Evolutionary conservation across 768 basidiomycete genomes (phyloP), one percentile per base, ranked within the genome.

Genomic region (Tulasnella calospora): DNA sequence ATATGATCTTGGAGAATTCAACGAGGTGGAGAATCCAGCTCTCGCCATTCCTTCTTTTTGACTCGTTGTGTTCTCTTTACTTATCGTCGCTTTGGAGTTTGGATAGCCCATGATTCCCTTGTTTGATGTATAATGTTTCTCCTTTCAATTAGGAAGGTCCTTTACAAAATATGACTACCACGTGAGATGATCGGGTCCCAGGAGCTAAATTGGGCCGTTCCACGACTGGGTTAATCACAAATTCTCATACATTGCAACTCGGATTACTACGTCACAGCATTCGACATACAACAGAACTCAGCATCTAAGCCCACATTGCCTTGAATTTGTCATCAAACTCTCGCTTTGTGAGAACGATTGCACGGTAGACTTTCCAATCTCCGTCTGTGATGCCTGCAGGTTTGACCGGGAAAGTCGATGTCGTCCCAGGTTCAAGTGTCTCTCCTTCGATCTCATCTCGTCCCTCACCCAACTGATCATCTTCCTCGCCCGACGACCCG

Each of bases 271-370:
- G 10, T 51, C 47, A 51, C 47, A 23, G 1, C 47, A 51, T 51
- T 51, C 23, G 23, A n/a, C 47, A 51, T 2, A n/a, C 47, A 51
- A 51, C 19, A 2, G 2, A 51, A 51, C 21, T 51, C 47, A 0
- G 21, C 21, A 51, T 21, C 47, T 51, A 87, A 0, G 91, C 90
- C 91, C 90, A 91, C 85, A 90, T 92, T 10, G 86, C 88, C 80
- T 83, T 87, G 84, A 88, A 92, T 82, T 91, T 91, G 78, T 84
- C 86, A 12, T 88, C 83, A 76, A 92, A 91, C 80, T 91, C 88
- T 12, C 81, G 82, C 67, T 84, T 84, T 30, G 86, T 85, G 3
- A 79, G 85, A 36, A 84, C 81, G 10, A 90, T 84, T 17, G 91
- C 84, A 76, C 87, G 84, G 67, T 89, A 90, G 1, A 92, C 87